phyloP scores from a whole-genome alignment of 1,139 yeast genomes.

The Protomyces inouyei region DNA sequence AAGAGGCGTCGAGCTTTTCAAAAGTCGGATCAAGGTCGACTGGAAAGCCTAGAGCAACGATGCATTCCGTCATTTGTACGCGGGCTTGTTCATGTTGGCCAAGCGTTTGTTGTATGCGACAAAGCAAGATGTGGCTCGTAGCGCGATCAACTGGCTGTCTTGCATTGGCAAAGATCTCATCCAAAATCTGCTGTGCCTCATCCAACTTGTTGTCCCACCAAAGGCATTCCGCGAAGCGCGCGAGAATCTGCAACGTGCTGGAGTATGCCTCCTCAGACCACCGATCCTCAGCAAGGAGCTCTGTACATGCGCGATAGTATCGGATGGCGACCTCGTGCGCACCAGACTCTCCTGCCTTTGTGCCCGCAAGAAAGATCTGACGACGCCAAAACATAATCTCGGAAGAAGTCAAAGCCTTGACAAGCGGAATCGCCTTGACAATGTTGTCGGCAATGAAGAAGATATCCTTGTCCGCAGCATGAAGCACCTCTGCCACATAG shows the following conservation, averaged over 20 bases:
- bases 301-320: constrained; percentile 26
- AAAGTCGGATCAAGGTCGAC: background rate
- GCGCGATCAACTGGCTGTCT: background rate
- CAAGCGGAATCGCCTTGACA: constrained; percentile 26
- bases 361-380: constrained; percentile 8
- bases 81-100: constrained; percentile 22
- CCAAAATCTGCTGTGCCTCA: constrained; percentile 17
- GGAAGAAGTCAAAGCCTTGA: constrained; percentile 5
- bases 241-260: constrained; percentile 27
- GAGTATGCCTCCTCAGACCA: constrained; percentile 29
- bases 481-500: constrained; percentile 25
- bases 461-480: constrained; percentile 25
- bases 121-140: constrained; percentile 8
- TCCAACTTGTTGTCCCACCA: constrained; percentile 28
- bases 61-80: background rate
- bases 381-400: background rate
- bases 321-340: constrained; percentile 25
- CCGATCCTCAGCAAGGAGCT: constrained; percentile 26
- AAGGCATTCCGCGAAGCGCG: constrained; percentile 25
- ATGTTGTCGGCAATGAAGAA: constrained; percentile 29
- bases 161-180: background rate
- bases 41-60: constrained; percentile 10
- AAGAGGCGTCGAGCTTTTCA: constrained; percentile 5
- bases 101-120: constrained; percentile 12
- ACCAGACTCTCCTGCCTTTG: constrained; percentile 26